phyloP scores from a whole-genome alignment of 2,329 filamentous ascomycete species.

The Lecanoromycetidae sp. region DNA sequence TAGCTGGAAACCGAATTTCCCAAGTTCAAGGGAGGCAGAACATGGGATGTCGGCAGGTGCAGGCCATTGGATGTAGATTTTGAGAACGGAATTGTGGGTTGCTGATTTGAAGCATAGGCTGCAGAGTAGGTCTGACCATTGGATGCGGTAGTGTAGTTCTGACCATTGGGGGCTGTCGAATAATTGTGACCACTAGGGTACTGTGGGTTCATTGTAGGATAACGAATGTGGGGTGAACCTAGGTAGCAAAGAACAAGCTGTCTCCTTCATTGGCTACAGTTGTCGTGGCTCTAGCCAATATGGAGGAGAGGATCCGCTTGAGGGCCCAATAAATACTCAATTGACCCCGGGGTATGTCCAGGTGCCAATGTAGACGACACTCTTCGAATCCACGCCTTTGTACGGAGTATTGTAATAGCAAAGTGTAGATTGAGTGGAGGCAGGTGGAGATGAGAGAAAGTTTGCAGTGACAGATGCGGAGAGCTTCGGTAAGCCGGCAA shows the following conservation, averaged over 20 bases:
- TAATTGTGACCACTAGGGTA: no score
- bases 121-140: conserved; percentile 2
- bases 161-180: no score
- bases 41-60: neutral
- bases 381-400: no score
- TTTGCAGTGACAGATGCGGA: no score
- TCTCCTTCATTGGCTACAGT: conserved; percentile 8
- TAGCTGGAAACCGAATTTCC: neutral
- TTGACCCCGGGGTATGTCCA: no score
- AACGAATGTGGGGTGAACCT: conserved; percentile 5
- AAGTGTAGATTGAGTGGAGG: no score
- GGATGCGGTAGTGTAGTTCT: no score
- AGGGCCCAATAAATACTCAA: neutral
- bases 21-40: neutral
- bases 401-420: no score
- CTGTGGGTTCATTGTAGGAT: conserved; percentile 9
- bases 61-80: neutral
- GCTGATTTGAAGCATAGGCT: neutral
- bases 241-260: neutral
- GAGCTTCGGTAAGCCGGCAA: no score
- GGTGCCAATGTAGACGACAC: no score
- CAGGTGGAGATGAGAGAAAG: no score
- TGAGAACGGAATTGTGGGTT: neutral
- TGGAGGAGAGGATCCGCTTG: neutral
- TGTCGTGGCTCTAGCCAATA: neutral